Base-by-base conservation (phyloP, 2,329 filamentous ascomycete species). In the Aciculosporium take region DNA sequence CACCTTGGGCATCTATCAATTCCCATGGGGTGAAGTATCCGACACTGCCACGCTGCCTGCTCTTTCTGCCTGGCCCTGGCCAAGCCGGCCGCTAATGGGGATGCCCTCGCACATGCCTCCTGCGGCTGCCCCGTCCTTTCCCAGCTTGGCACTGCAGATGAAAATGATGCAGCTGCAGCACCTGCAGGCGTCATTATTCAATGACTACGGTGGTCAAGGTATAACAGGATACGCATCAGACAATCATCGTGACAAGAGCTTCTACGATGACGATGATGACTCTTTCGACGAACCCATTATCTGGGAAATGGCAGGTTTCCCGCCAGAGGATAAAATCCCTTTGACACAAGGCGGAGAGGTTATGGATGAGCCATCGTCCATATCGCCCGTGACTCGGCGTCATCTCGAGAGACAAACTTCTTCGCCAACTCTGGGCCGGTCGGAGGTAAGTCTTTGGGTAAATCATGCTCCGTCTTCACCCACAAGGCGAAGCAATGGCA, bases 11-110 rank as follows among this genome's bases (percentile, higher is more conserved):
- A 72, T 80, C 50, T 81, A 78, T 60, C 72, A 77, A 49, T 79
- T 79, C 48, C 74, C 76, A 2, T 79, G 74, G 73, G 76, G 76
- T 12, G 75, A 79, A 57, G 70, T 60, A 49, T 79, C 75, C 17
- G 74, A 79, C 54, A 66, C 65, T 40, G 68, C 69, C 8, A 69
- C 58, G 9, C 20, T 40, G 31, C 31, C 39, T 23, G 54, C 7
- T 31, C 12, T 31, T 39, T 7, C 68, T 41, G 63, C 59, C 21
- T 21, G 43, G 18, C 64, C 59, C 21, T 21, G 43, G 18, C 29
- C 15, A 10, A 30, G 25, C 12, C 38, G 36, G 4, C 31, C 31
- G 8, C 37, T 61, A 40, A 65, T 63, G 57, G 61, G 66, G 18
- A 71, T 74, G 64, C 63, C 70, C 6, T 69, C 69, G 2, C 71